Evolutionary conservation across 2,329 filamentous ascomycete species (phyloP), one percentile per base, ranked within the genome.

Genomic region (Venturia nashicola): DNA sequence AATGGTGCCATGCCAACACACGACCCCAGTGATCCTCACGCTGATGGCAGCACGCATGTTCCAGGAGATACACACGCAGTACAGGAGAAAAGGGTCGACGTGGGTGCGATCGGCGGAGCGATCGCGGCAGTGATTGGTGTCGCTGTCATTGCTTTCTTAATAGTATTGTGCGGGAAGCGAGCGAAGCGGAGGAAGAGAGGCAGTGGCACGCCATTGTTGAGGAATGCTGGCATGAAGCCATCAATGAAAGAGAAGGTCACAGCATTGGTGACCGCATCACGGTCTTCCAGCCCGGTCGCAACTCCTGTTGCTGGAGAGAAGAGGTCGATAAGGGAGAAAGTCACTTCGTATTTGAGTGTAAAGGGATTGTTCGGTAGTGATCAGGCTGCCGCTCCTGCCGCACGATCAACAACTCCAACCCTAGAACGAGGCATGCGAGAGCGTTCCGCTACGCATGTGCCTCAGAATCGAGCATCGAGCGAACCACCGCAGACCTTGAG

Each of bases 381-480:
- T 8, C 32, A 63, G 46, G 36, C 27, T 42, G 61, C 23, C 20
- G 23, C 61, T 46, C 23, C 32, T 36, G 32, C 27, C 11, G 32
- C 27, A 11, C 46, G 61, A 42, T 32, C 36, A 36, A 46, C 48
- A 9, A 63, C 61, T 27, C 61, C 61, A 32, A 36, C 2, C 18
- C 40, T 63, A 14, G 61, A 63, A 34, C 61, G 48, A 20, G 61
- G 61, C 11, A 63, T 59, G 61, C 46, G 61, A 3, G 61, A 63
- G 5, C 18, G 23, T 16, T 23, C 46, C 5, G 43, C 23, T 16
- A n/a, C 23, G 9, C 11, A 57, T 3, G 20, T n/a, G 36, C 23
- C 36, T 20, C n/a, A 18, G 18, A 55, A 42, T 34, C 48, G 61
- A 34, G 43, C 61, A 11, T 63, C 61, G 27, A 63, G 61, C 43